Evolutionary conservation across 192 early-diverging fungal genomes (phyloP), one percentile per base, ranked within the genome.

Genomic region (Rhizophagus clarus): DNA sequence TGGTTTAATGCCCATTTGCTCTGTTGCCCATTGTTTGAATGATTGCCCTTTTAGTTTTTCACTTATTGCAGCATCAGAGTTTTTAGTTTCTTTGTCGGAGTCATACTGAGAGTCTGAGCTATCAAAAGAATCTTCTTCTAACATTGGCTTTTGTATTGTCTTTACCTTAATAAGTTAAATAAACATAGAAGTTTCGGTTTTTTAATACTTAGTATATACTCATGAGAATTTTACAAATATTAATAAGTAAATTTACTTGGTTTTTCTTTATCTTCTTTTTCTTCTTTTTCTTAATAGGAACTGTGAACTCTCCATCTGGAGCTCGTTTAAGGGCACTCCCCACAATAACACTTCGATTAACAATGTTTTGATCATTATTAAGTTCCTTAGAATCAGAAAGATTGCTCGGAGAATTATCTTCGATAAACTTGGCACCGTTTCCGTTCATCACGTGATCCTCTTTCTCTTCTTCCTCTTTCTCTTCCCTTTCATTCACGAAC

Each of bases 31-130:
- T 74, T 85, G 73, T 42, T 82, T 85, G 78, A 85, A 83, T 77
- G 82, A 83, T 12, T 82, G 80, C 62, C 66, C 80, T 81, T 82
- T 85, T 83, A 29, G 14, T 61, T 86, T 83, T 8, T 77, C 72
- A 11, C 62, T 61, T 20, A 82, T 61, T 20, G 83, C 83, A 4
- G 61, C 74, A 12, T 86, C 80, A 2, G 83, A 81, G 17, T 82
- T 79, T 40, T 87, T 88, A 15, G 42, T 78, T 22, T 82, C 60
- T 45, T 63, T 45, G 2, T 82, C 84, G 12, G 81, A 80, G 62
- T 90, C 89, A 83, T 90, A 83, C 5, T 87, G 89, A 34, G 90
- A 91, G 64, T 91, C 89, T 5, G 94, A 94, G 74, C 93, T 93
- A 85, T 94, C 93, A 84, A 93, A 93, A 0, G 93, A 92, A 9